Percentiles rank a stretch among this genome's conserved stretches.
Conservation (phyloP, 139 green algal species). For the Yamagishiella unicocca region DNA sequence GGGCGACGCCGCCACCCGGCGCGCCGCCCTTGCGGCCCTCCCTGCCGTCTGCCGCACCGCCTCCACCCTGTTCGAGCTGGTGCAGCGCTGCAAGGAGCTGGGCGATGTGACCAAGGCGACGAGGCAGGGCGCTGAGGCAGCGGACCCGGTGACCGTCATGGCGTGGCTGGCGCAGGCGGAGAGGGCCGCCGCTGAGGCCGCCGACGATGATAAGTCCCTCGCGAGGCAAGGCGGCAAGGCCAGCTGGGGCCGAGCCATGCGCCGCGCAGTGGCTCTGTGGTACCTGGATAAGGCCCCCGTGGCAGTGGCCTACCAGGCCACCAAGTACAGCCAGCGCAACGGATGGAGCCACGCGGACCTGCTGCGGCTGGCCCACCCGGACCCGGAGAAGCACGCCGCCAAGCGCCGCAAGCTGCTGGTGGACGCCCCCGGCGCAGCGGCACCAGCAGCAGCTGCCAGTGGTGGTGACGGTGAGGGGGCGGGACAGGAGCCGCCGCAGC, state of each 20-base stretch:
- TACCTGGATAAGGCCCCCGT: slow-evolving; percentile 23
- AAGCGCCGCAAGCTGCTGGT: neutral
- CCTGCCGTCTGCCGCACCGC: slow-evolving; percentile 45
- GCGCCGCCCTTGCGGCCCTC: slow-evolving; percentile 28
- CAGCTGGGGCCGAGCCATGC: slow-evolving; percentile 37
- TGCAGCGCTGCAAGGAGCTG: slow-evolving; percentile 48
- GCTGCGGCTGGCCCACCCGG: slow-evolving; percentile 34
- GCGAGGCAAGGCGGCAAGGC: neutral
- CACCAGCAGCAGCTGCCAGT: neutral
- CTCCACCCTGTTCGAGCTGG: slow-evolving; percentile 41
- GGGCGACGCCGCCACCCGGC: slow-evolving; percentile 23
- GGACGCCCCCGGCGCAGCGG: neutral
- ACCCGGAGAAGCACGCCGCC: neutral
- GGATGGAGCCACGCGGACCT: slow-evolving; percentile 46
- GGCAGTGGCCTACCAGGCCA: slow-evolving; percentile 36
- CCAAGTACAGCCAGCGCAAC: slow-evolving; percentile 46
- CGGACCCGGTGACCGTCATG: neutral
- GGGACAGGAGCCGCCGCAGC: neutral
- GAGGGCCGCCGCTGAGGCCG: neutral
- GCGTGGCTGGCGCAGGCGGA: neutral
- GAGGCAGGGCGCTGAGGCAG: neutral
- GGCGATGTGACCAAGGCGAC: neutral
- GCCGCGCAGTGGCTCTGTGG: slow-evolving; percentile 6
- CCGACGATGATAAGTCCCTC: neutral
- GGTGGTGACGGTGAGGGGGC: neutral